Evolutionary conservation across 768 basidiomycete genomes (phyloP).

Genomic region (Candolleomyces eurysporus): DNA sequence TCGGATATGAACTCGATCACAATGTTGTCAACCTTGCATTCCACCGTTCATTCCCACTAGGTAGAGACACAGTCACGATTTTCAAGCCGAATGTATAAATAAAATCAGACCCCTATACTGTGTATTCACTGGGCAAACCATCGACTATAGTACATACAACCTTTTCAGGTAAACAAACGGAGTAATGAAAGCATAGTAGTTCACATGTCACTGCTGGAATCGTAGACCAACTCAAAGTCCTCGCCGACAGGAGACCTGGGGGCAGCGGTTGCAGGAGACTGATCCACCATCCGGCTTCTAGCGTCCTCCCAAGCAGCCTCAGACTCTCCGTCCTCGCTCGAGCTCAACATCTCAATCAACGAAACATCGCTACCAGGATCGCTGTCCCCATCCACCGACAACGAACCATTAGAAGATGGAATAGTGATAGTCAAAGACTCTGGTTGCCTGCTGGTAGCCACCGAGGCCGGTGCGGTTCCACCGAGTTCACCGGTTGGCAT

Average conservation of each 20-base stretch:
- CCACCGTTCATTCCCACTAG: background rate
- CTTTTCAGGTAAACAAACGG: background rate
- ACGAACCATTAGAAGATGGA: background rate
- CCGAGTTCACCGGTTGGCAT: conserved; percentile 44
- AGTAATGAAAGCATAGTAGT: background rate
- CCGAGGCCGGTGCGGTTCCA: background rate
- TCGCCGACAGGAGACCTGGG: conserved; percentile 1
- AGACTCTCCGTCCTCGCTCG: background rate
- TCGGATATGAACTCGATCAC: conserved; percentile 42
- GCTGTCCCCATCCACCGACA: background rate
- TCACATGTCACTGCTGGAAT: conserved; percentile 3
- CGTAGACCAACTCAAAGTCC: conserved; percentile 2
- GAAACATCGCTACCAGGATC: background rate
- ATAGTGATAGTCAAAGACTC: background rate
- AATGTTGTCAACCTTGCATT: background rate
- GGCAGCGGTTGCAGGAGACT: background rate
- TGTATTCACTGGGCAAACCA: background rate
- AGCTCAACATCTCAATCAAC: background rate
- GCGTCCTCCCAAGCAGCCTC: background rate
- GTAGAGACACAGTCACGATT: conserved; percentile 12
- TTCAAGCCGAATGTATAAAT: background rate
- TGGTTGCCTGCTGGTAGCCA: background rate
- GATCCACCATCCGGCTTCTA: background rate
- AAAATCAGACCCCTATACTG: background rate
- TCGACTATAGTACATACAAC: background rate